These are phyloP conservation scores for Phytopythium sindhum DNA, from an alignment of 352 stramenopile genomes.

Conservation along the genomic window DNA sequence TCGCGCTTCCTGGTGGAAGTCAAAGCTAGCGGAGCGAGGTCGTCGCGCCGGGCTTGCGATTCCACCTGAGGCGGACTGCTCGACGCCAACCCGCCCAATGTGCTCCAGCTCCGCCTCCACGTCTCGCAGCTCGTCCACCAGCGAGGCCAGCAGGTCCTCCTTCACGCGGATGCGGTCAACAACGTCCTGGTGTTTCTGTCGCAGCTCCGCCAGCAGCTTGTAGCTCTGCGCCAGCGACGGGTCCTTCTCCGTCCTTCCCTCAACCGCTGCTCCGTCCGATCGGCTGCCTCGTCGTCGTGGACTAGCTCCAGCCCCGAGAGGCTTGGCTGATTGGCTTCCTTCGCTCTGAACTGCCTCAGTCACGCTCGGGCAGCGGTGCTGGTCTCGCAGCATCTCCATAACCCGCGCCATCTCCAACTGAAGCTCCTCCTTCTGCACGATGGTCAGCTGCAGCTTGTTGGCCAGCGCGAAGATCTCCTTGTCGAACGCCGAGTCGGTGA, in stretches of 20 bases:
- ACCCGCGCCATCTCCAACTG: conserved; percentile 65
- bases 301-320: neutral
- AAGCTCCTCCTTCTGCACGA: conserved; percentile 76
- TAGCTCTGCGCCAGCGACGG: conserved; percentile 36
- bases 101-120: conserved; percentile 53
- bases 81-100: conserved; percentile 28
- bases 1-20: conserved; percentile 17
- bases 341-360: neutral
- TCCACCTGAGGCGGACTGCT: too few relatives aligned
- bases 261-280: conserved; percentile 4
- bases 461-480: conserved; percentile 79
- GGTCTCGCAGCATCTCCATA: conserved; percentile 33
- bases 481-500: conserved; percentile 44
- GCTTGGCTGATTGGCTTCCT: neutral
- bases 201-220: conserved; percentile 36
- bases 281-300: conserved; percentile 10
- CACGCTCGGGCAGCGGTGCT: neutral
- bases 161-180: conserved; percentile 49
- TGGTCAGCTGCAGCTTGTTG: conserved; percentile 68
- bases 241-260: conserved; percentile 11
- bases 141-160: conserved; percentile 38
- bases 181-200: conserved; percentile 40
- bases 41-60: neutral
- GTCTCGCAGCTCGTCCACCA: conserved; percentile 57
- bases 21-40: conserved; percentile 19